Evolutionary conservation across 257 asterid species (phyloP).

Genomic region (Cinchona pubescens): DNA sequence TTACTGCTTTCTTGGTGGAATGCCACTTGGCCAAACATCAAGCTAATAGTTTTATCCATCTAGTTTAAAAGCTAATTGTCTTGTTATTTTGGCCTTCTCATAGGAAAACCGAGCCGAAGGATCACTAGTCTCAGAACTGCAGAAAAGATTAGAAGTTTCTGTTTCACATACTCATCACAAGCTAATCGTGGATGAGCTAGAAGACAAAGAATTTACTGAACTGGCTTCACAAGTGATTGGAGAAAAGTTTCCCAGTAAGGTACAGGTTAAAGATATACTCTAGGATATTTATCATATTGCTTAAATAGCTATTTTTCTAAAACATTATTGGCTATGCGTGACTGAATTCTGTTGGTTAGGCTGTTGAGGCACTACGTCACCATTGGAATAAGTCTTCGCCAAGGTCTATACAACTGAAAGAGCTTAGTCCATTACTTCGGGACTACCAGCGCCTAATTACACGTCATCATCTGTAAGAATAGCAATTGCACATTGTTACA

Average conservation of each 20-base stretch:
- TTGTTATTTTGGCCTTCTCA: slow-evolving; percentile 15
- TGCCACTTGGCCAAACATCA: background rate
- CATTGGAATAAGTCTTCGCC: slow-evolving; percentile 72
- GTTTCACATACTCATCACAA: slow-evolving; percentile 39
- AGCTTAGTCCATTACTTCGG: slow-evolving; percentile 77
- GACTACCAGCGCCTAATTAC: slow-evolving; percentile 73
- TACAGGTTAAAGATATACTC: slow-evolving; percentile 45
- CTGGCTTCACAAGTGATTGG: slow-evolving; percentile 54
- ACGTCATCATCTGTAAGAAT: slow-evolving; percentile 66
- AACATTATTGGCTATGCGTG: background rate
- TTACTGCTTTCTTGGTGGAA: background rate
- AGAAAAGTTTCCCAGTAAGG: slow-evolving; percentile 36
- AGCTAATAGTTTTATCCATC: background rate
- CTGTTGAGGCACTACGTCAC: slow-evolving; percentile 67
- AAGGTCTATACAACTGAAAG: slow-evolving; percentile 60
- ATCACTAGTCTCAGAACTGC: slow-evolving; percentile 53
- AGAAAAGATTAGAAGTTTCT: slow-evolving; percentile 55
- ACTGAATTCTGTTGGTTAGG: slow-evolving; percentile 39
- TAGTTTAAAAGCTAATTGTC: background rate
- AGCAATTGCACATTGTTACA: slow-evolving; percentile 14
- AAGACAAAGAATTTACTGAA: slow-evolving; percentile 66
- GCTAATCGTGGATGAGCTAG: slow-evolving; percentile 53
- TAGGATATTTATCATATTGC: background rate
- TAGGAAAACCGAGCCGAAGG: slow-evolving; percentile 58
- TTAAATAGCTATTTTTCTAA: background rate